Percentiles rank a stretch among this genome's conserved stretches.
Conservation (phyloP, 2,329 filamentous ascomycete genomes). For the Fusarium mangiferae region DNA sequence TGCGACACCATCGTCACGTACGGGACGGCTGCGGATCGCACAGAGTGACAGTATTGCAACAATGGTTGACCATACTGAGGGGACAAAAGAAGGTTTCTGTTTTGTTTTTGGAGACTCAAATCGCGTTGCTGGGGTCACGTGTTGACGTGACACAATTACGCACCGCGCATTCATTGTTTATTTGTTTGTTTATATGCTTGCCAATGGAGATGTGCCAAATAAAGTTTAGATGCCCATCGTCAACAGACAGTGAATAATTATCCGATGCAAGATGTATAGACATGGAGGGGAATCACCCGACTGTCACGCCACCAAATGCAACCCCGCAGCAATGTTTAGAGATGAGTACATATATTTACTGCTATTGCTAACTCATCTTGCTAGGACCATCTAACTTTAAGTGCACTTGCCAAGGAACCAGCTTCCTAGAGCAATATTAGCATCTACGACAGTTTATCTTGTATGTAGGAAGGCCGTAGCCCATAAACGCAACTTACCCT, state of each 20-base stretch:
- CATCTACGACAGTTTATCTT: background rate
- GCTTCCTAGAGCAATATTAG: background rate
- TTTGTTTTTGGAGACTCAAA: background rate
- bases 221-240: background rate
- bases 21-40: background rate
- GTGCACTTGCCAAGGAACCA: background rate
- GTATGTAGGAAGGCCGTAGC: background rate
- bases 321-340: too few species aligned
- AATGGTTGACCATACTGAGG: background rate
- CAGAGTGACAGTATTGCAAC: background rate
- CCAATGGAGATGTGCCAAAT: background rate
- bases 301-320: background rate
- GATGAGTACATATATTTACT: background rate
- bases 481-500: background rate
- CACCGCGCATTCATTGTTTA: background rate
- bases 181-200: background rate
- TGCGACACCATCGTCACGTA: constrained; percentile 39
- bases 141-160: background rate
- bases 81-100: background rate
- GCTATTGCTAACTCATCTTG: background rate
- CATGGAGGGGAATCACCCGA: background rate
- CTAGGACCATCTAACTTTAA: background rate
- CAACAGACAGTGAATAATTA: background rate
- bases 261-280: background rate
- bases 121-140: background rate